Conservation (phyloP, 2,329 filamentous ascomycete genomes). For the Claviceps citrina region DNA sequence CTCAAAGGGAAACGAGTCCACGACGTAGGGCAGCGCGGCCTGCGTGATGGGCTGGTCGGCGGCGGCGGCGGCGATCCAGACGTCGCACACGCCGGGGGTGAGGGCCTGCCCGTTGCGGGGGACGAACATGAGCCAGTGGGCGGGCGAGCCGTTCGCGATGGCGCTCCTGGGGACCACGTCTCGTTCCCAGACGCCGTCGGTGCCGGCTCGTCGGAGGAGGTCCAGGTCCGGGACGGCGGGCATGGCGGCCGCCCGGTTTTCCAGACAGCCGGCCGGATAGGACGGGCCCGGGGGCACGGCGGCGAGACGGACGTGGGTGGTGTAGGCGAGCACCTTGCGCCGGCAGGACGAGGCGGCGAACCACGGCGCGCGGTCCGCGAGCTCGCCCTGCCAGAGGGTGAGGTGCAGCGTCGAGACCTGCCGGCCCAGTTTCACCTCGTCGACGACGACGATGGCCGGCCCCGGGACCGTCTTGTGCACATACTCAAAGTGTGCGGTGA, state of each 20-base stretch:
- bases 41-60: conserved; percentile 49
- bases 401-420: conserved; percentile 7
- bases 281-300: conserved; percentile 17
- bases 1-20: conserved; percentile 40
- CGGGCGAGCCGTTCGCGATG: conserved; percentile 3
- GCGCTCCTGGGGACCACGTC: too few species aligned
- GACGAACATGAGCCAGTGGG: conserved; percentile 15
- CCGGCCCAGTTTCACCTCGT: conserved; percentile 4
- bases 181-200: conserved; percentile 10
- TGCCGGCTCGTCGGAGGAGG: conserved; percentile 1
- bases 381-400: conserved; percentile 19
- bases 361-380: conserved; percentile 17
- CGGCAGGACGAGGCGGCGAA: conserved; percentile 13
- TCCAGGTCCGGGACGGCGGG: conserved; percentile 11
- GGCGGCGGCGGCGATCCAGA: conserved; percentile 48
- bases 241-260: conserved; percentile 6
- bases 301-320: conserved; percentile 16
- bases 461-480: conserved; percentile 19
- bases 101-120: conserved; percentile 9
- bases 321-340: conserved; percentile 17
- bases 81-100: conserved; percentile 10
- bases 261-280: conserved; percentile 14
- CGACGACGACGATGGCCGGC: conserved; percentile 15
- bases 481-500: conserved; percentile 22
- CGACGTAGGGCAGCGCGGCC: conserved; percentile 46